Evolutionary conservation across 2,329 filamentous ascomycete species (phyloP).

Genomic region (Furcasterigmium furcatum): DNA sequence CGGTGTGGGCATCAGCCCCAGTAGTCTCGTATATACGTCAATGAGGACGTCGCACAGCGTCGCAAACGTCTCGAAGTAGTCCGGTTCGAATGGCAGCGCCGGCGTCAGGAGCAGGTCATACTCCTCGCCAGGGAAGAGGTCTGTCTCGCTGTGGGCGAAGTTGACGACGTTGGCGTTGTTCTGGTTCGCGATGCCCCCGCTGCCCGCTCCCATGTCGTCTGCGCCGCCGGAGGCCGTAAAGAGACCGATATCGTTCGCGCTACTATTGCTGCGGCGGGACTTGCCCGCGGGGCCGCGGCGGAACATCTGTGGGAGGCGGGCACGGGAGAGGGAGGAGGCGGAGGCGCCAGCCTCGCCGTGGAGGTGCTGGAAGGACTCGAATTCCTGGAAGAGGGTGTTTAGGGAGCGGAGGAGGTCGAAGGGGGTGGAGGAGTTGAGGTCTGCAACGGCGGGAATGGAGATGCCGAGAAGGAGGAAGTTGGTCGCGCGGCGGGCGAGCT

Average conservation of each 20-base stretch:
- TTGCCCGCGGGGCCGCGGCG: conserved; percentile 61
- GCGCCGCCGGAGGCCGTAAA: conserved; percentile 15
- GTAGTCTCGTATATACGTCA: conserved; percentile 80
- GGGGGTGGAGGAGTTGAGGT: conserved; percentile 76
- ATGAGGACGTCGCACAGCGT: conserved; percentile 94
- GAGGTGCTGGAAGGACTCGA: conserved; percentile 87
- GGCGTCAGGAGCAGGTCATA: conserved; percentile 91
- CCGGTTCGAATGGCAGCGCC: conserved; percentile 88
- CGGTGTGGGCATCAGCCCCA: conserved; percentile 72
- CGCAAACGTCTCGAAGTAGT: conserved; percentile 95
- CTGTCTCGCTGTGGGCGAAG: conserved; percentile 58
- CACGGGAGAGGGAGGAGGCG: conserved; percentile 68
- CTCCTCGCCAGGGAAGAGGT: conserved; percentile 77
- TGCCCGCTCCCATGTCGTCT: conserved; percentile 21
- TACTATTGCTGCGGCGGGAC: conserved; percentile 51
- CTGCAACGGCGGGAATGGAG: conserved; percentile 84
- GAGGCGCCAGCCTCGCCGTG: conserved; percentile 74
- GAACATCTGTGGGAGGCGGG: conserved; percentile 81
- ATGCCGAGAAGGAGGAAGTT: conserved; percentile 92
- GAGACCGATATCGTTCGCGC: conserved; percentile 34
- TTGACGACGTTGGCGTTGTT: conserved; percentile 45
- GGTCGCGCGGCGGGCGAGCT: conserved; percentile 84
- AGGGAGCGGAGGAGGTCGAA: conserved; percentile 85
- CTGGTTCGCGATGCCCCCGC: conserved; percentile 20
- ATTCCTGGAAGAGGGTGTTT: conserved; percentile 83